Percentiles rank a stretch among this genome's conserved stretches.
Conservation (phyloP, 148 eudicot genomes). For the Persicaria maculosa region DNA sequence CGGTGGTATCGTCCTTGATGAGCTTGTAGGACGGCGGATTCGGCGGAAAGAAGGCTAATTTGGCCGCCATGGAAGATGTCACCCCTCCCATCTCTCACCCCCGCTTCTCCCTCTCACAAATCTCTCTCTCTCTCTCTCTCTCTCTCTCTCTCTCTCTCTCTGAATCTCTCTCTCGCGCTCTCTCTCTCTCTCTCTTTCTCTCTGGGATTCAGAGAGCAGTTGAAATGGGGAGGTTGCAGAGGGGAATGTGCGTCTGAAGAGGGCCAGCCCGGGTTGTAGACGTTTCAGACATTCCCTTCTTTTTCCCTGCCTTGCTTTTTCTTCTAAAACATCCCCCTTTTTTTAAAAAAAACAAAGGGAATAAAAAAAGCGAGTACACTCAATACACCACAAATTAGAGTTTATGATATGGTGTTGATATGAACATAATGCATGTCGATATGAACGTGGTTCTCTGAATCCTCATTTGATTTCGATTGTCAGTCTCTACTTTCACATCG, state of each 20-base stretch:
- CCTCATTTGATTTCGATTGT: too few species aligned
- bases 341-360: neutral
- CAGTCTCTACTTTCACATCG: too few species aligned
- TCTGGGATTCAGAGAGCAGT: neutral
- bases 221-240: neutral
- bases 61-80: slow-evolving; percentile 96
- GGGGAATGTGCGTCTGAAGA: slow-evolving; percentile 14
- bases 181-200: neutral
- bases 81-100: slow-evolving; percentile 77
- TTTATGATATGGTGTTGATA: too few species aligned
- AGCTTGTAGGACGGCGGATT: slow-evolving; percentile 75
- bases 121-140: neutral
- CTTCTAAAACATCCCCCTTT: slow-evolving; percentile 7
- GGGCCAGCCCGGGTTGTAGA: slow-evolving; percentile 12
- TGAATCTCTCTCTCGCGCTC: neutral
- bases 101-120: neutral
- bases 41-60: slow-evolving; percentile 93
- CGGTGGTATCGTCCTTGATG: slow-evolving; percentile 45
- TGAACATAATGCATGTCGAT: too few species aligned
- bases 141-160: slow-evolving; percentile 1
- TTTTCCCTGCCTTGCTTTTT: neutral
- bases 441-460: too few species aligned
- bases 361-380: neutral
- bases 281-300: slow-evolving; percentile 22
- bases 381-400: too few species aligned